Evolutionary conservation across 2,329 filamentous ascomycete genomes (phyloP), one percentile per base, ranked within the genome.

Genomic region (Beauveria scarabaeidicola): DNA sequence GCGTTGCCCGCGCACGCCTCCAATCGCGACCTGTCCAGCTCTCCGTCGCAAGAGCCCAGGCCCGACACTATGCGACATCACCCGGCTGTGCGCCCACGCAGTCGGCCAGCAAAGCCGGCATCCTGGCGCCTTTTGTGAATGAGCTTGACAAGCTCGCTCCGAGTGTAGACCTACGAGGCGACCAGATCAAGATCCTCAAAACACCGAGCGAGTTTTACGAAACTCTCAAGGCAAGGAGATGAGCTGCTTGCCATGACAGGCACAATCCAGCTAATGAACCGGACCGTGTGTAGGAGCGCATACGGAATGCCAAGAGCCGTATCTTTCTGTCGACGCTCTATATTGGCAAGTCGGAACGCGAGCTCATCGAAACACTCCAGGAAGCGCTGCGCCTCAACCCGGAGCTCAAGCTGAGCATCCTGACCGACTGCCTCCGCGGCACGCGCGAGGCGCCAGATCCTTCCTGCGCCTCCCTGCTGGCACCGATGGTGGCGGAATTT

Each of bases 251-350:
- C 32, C 11, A 36, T 36, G 13, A 36, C 13, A 36, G 32, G 32
- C 13, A 36, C 32, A 36, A 36, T 15, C 5, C 11, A 13, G 32
- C 32, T 36, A 36, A 36, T 15, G 32, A 36, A 36, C 5, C 11
- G 32, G 32, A 15, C 5, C 32, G 6, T 6, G 13, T 36, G 25
- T 62, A 92, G 88, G 75, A 82, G 63, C 96, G 92, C 75, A 97
- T 99, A 69, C 83, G 82, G 56, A 83, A 81, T 63, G 94, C 94
- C 10, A 84, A 90, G 72, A 80, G 77, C 56, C 84, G 90, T 61
- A 88, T 99, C 65, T 99, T 95, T 71, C 77, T 99, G 53, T 96
- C 92, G n/a, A 99, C 94, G 0, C 77, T 99, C 56, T 99, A 99
- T 71, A 94, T 99, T 70, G 94, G 94, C 63, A 96, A 93, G 72